Percentiles rank a stretch among this genome's conserved stretches.
Conservation (phyloP, 2,329 filamentous ascomycete species). For the Elsinoe ampelina region DNA sequence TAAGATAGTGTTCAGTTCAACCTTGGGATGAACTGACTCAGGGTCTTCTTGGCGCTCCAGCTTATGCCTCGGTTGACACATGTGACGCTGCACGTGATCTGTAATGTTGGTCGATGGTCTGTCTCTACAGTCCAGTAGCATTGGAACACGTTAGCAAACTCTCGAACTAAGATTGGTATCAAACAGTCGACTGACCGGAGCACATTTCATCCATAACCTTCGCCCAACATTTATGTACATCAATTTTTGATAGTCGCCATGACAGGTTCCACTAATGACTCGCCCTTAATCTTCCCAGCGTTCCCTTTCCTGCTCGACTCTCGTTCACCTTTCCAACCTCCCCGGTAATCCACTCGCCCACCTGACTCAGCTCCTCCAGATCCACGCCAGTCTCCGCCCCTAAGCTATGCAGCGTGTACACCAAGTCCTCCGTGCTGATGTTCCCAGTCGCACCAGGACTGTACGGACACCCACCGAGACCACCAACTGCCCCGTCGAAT, state of each 20-base stretch:
- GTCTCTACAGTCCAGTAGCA: too few species aligned
- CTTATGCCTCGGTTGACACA: too few species aligned
- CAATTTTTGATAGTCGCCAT: too few species aligned
- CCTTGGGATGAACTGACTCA: too few species aligned
- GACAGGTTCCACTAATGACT: neutral
- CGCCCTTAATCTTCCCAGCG: constrained; percentile 18
- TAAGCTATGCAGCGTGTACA: constrained; percentile 63
- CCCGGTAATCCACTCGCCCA: constrained; percentile 62
- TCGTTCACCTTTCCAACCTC: constrained; percentile 55
- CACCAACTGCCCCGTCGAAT: constrained; percentile 72
- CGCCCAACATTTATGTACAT: neutral
- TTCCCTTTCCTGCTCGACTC: constrained; percentile 59
- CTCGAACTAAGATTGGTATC: too few species aligned
- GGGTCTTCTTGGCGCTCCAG: too few species aligned
- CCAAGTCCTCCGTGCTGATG: constrained; percentile 74
- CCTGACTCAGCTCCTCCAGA: constrained; percentile 54
- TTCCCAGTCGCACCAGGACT: constrained; percentile 80
- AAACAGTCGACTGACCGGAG: too few species aligned
- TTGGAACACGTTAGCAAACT: too few species aligned
- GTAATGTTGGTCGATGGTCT: neutral
- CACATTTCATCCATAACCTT: too few species aligned
- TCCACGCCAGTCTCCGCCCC: constrained; percentile 68
- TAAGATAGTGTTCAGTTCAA: too few species aligned
- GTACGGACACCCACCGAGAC: constrained; percentile 76
- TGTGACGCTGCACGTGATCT: neutral